Evolutionary conservation across 768 basidiomycete genomes (phyloP), one percentile per base, ranked within the genome.

Genomic region (Suillus fuscotomentosus): DNA sequence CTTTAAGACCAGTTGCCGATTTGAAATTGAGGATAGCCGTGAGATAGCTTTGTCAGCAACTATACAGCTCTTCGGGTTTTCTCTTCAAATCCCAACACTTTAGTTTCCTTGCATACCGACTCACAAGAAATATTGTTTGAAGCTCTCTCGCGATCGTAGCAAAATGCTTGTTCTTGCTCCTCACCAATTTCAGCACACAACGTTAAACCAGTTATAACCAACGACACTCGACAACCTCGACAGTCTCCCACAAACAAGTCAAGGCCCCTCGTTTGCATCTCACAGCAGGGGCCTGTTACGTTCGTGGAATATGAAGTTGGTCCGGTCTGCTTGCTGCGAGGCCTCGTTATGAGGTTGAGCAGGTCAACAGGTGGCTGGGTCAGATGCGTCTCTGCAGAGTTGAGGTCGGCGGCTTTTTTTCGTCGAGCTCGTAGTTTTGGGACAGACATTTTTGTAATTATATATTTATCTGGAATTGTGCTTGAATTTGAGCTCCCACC

Each of bases 241-340:
- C n/a, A 38, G 22, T 43, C 13, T 45, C 75, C 75, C 76, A 76
- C 70, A 67, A 83, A 86, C 81, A 78, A 85, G 88, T 89, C 88
- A 89, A 88, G 88, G 83, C 81, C 78, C 31, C 80, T 77, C 79
- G 80, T 79, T 73, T 68, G 72, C 45, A 57, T 70, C 70, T 45
- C 70, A 85, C 77, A 77, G 77, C 80, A 71, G 77, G 83, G 81
- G 83, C 80, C 84, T 88, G 88, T 89, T 89, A 89, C 87, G 87
- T 84, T 85, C 78, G 82, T 89, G 88, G 87, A 84, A 89, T 67
- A 89, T 78, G 66, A 65, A 86, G 65, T 66, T 70, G 75, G 71
- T 76, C 64, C 70, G 70, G 67, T 70, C 67, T 72, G 74, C 74
- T 75, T 80, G 83, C 88, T 81, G 77, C 70, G 65, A 65, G 71